Evolutionary conservation across 306 rosid species (phyloP).

Genomic region (Begonia masoniana): DNA sequence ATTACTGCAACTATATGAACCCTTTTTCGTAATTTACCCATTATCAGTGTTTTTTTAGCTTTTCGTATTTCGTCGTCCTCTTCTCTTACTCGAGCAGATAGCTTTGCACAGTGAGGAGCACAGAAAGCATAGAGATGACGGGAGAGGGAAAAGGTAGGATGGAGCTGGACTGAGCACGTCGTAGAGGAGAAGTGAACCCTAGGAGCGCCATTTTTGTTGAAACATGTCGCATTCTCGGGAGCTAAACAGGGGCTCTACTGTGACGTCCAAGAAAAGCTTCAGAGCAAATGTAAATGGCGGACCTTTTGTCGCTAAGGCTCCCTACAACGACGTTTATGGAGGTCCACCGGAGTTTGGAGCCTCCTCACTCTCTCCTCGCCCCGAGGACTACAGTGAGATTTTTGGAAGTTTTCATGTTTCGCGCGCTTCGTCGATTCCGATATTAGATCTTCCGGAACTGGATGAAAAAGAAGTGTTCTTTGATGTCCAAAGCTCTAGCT

Average conservation of each 20-base stretch:
- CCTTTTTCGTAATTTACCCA: no score
- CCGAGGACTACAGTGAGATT: slow-evolving; percentile 90
- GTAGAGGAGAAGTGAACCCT: slow-evolving; percentile 27
- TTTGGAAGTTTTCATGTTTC: slow-evolving; percentile 57
- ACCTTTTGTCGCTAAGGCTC: slow-evolving; percentile 18
- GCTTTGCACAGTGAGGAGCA: no score
- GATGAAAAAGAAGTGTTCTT: slow-evolving; percentile 49
- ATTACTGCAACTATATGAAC: no score
- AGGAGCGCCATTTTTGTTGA: slow-evolving; percentile 45
- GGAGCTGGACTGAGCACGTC: no score
- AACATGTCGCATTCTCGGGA: slow-evolving; percentile 51
- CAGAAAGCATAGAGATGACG: no score
- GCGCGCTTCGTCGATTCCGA: slow-evolving; percentile 83
- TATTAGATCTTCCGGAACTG: slow-evolving; percentile 64
- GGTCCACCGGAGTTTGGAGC: slow-evolving; percentile 68
- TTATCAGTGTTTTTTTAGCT: no score
- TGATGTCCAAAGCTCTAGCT: slow-evolving; percentile 46
- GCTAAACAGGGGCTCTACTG: slow-evolving; percentile 30
- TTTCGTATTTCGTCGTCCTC: no score
- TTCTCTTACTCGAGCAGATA: no score
- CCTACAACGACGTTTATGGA: slow-evolving; percentile 79
- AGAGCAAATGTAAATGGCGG: slow-evolving; percentile 13
- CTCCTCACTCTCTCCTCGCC: slow-evolving; percentile 61
- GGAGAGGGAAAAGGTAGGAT: no score
- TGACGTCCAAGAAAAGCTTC: slow-evolving; percentile 40